These are phyloP conservation scores for Diaporthe nobilis DNA, from an alignment of 2,329 filamentous ascomycete species.

Conservation along the genomic window DNA sequence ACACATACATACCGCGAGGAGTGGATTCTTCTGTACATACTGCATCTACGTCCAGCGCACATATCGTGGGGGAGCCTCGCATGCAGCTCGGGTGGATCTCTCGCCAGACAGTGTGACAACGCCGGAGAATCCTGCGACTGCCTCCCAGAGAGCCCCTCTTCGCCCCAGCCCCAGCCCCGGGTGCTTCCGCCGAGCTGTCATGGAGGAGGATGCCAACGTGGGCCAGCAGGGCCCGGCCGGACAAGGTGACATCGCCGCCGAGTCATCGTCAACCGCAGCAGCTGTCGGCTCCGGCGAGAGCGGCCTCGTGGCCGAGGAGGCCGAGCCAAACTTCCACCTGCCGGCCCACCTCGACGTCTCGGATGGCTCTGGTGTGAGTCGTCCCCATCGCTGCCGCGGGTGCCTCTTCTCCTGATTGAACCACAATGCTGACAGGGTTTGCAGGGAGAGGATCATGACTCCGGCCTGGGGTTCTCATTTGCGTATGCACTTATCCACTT, in stretches of 20 bases:
- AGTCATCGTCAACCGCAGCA: constrained; percentile 2
- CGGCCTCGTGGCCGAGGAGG: constrained; percentile 1
- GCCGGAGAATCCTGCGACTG: not conserved
- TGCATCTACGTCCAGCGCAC: not conserved
- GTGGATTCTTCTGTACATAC: not conserved
- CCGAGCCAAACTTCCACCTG: constrained; percentile 6
- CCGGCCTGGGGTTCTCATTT: constrained; percentile 35
- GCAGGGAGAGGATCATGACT: constrained; percentile 38
- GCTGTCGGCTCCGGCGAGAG: constrained; percentile 4
- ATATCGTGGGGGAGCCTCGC: not conserved
- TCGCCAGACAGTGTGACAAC: not conserved
- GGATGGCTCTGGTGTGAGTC: constrained; percentile 35
- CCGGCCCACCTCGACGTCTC: constrained; percentile 34
- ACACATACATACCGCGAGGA: not conserved
- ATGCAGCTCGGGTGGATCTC: constrained; percentile 7
- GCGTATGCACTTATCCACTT: constrained; percentile 15
- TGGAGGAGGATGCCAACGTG: constrained; percentile 25
- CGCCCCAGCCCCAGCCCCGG: not conserved
- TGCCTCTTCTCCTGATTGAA: not conserved
- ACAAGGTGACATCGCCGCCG: constrained; percentile 18
- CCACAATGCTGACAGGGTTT: not conserved
- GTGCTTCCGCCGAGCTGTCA: constrained; percentile 6
- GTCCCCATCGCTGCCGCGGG: not conserved
- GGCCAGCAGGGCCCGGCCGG: constrained; percentile 19
- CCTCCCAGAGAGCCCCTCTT: not conserved